Conservation (phyloP, 257 asterid species). For the Marsdenia floribunda region DNA sequence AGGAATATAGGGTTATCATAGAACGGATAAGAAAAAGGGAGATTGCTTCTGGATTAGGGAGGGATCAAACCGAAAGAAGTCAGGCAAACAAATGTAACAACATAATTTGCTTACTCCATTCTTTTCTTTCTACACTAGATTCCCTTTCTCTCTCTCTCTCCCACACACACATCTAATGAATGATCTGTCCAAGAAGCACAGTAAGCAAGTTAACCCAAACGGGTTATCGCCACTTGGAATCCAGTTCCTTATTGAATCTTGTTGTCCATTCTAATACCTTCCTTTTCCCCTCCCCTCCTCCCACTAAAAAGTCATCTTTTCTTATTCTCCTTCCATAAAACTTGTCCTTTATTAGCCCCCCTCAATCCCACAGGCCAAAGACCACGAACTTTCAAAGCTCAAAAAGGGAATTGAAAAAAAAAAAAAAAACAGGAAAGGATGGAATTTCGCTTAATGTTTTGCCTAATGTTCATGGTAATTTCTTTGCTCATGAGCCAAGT, state of each 20-base stretch:
- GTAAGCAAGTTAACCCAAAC: slow-evolving; percentile 6
- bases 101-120: slow-evolving; percentile 33
- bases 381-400: neutral
- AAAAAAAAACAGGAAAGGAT: slow-evolving; percentile 4
- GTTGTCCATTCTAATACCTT: slow-evolving; percentile 31
- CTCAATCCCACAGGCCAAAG: neutral
- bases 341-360: slow-evolving; percentile 24
- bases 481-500: slow-evolving; percentile 19
- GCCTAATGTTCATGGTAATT: slow-evolving; percentile 15
- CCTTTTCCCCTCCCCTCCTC: slow-evolving; percentile 42
- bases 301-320: slow-evolving; percentile 20
- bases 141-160: slow-evolving; percentile 3
- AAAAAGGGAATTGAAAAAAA: neutral
- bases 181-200: neutral
- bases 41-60: slow-evolving; percentile 36
- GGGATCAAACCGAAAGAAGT: slow-evolving; percentile 17
- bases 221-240: slow-evolving; percentile 29
- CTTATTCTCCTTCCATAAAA: neutral
- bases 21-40: slow-evolving; percentile 12
- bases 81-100: slow-evolving; percentile 24
- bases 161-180: too few relatives aligned
- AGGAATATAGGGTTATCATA: too few relatives aligned
- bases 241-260: slow-evolving; percentile 49
- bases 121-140: slow-evolving; percentile 40
- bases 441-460: slow-evolving; percentile 20